A percentile compares a stretch with the other conserved stretches of the same genome.
Evolutionary conservation across 306 rosid species (phyloP).

Genomic region (Vigna trinervia): DNA sequence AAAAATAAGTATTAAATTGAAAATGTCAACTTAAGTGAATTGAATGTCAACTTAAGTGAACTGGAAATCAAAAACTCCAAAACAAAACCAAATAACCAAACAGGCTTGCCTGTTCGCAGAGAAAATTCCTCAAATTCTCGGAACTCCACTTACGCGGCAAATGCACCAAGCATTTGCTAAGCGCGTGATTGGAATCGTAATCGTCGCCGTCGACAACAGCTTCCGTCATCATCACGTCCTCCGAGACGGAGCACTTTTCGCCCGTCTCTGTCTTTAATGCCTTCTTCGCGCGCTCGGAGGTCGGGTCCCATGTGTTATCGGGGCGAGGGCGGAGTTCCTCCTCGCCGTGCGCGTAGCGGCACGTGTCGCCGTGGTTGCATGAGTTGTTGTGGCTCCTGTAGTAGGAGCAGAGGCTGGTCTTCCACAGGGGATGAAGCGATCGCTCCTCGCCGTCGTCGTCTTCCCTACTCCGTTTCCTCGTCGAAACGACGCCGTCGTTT

Average conservation of each 20-base stretch:
- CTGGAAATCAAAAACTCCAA: not conserved
- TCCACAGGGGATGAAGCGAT: slow-evolving; percentile 70
- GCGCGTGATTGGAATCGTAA: slow-evolving; percentile 37
- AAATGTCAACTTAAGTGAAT: not conserved
- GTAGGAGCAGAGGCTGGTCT: slow-evolving; percentile 90
- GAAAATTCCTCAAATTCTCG: slow-evolving; percentile 62
- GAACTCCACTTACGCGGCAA: slow-evolving; percentile 82
- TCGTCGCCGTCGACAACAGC: slow-evolving; percentile 61
- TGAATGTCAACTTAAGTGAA: not conserved
- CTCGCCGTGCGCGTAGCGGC: slow-evolving; percentile 86
- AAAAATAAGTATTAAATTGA: slow-evolving; percentile 19
- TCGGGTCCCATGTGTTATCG: slow-evolving; percentile 93
- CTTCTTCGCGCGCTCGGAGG: slow-evolving; percentile 87
- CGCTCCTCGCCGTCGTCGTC: slow-evolving; percentile 58
- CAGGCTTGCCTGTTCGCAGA: slow-evolving; percentile 62
- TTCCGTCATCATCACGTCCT: slow-evolving; percentile 81
- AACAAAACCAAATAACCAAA: not conserved
- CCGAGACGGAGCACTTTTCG: slow-evolving; percentile 34
- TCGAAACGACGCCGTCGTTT: slow-evolving; percentile 48
- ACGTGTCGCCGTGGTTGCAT: slow-evolving; percentile 76
- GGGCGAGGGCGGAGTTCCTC: slow-evolving; percentile 90
- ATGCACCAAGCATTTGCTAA: slow-evolving; percentile 83
- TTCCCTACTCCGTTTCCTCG: slow-evolving; percentile 78
- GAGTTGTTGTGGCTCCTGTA: slow-evolving; percentile 66
- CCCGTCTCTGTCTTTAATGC: slow-evolving; percentile 47